Evolutionary conservation across 352 stramenopile genomes (phyloP).

Genomic region (Blastocystis sp.): DNA sequence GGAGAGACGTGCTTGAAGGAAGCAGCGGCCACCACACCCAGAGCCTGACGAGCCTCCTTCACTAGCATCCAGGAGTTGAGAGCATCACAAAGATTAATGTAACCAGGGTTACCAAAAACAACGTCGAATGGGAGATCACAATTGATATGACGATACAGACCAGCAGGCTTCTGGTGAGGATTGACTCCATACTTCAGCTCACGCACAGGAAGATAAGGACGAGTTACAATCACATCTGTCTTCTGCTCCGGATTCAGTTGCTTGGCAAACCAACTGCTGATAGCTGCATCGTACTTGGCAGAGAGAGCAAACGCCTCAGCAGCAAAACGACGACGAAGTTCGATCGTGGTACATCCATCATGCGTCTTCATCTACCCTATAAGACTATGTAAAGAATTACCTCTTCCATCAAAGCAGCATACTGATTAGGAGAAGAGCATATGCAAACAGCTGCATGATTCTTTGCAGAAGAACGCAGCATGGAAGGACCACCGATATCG

Average conservation of each 20-base stretch:
- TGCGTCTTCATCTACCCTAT: slow-evolving; percentile 69
- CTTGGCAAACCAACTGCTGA: slow-evolving; percentile 88
- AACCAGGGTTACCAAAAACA: slow-evolving; percentile 83
- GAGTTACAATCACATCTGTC: slow-evolving; percentile 72
- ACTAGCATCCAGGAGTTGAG: slow-evolving; percentile 98
- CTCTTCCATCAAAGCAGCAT: slow-evolving; percentile 82
- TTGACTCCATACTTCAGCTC: slow-evolving; percentile 92
- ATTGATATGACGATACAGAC: slow-evolving; percentile 69
- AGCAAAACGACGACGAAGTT: slow-evolving; percentile 70
- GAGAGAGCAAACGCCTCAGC: slow-evolving; percentile 75
- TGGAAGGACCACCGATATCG: slow-evolving; percentile 96
- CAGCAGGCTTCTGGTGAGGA: slow-evolving; percentile 92
- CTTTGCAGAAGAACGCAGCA: slow-evolving; percentile 96
- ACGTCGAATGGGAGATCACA: slow-evolving; percentile 72
- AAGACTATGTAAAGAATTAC: slow-evolving; percentile 64
- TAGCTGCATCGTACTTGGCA: slow-evolving; percentile 87
- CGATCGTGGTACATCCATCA: slow-evolving; percentile 70
- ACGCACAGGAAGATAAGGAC: slow-evolving; percentile 88
- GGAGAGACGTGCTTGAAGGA: slow-evolving; percentile 99
- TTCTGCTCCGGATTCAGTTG: slow-evolving; percentile 73
- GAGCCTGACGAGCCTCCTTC: slow-evolving; percentile 84
- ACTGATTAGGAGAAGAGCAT: slow-evolving; percentile 88
- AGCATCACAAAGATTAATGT: slow-evolving; percentile 98
- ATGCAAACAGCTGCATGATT: slow-evolving; percentile 95
- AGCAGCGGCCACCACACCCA: slow-evolving; percentile 82